These are phyloP conservation scores for Cercospora zeina DNA, from an alignment of 2,329 filamentous ascomycete species.

Conservation along the genomic window DNA sequence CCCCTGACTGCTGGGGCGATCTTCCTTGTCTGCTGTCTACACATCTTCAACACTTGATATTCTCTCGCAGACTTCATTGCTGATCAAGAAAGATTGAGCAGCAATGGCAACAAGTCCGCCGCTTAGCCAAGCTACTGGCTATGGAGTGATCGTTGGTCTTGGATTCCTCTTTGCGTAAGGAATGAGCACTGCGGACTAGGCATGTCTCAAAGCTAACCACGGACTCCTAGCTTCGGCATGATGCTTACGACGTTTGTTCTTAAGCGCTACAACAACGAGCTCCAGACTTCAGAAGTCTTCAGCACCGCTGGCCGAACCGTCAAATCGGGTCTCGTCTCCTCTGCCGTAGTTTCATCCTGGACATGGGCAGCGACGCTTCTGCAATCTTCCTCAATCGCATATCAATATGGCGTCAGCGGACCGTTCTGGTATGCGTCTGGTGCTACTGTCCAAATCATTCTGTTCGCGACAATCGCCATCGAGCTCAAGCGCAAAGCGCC, in stretches of 20 bases:
- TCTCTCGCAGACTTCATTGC: not conserved
- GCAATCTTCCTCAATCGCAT: slow-evolving; percentile 72
- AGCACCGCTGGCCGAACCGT: slow-evolving; percentile 83
- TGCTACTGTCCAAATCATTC: slow-evolving; percentile 80
- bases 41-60: not conserved
- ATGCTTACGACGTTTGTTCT: slow-evolving; percentile 70
- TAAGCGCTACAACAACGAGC: slow-evolving; percentile 70
- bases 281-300: slow-evolving; percentile 92
- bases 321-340: slow-evolving; percentile 83
- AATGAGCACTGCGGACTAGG: not conserved
- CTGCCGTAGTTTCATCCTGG: slow-evolving; percentile 90
- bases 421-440: slow-evolving; percentile 67
- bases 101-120: slow-evolving; percentile 38
- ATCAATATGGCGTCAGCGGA: slow-evolving; percentile 64
- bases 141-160: slow-evolving; percentile 74
- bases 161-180: slow-evolving; percentile 68
- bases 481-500: slow-evolving; percentile 83
- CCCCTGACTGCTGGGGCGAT: not conserved
- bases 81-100: slow-evolving; percentile 9
- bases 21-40: not conserved
- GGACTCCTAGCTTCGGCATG: slow-evolving; percentile 60
- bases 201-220: slow-evolving; percentile 1
- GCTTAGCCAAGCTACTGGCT: slow-evolving; percentile 65
- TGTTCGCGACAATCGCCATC: slow-evolving; percentile 88
- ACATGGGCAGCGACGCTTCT: slow-evolving; percentile 69